Evolutionary conservation across 306 rosid species (phyloP), one percentile per base, ranked within the genome.

Genomic region (Lotus japonicus): DNA sequence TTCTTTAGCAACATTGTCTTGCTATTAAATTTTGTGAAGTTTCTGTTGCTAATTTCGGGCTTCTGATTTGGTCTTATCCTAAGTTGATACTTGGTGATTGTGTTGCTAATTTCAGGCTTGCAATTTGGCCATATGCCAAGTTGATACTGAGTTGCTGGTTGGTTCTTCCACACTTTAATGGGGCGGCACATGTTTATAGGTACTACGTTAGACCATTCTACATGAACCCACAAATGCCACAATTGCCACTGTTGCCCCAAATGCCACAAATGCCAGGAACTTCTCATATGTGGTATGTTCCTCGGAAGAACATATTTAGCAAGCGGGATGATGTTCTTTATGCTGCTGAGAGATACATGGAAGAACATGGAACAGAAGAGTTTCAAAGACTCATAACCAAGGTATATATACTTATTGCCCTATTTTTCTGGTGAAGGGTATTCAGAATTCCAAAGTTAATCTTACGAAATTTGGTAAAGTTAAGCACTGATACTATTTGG

Each of bases 141-240:
- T 80, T 94, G 76, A 84, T 87, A 16, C 52, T 82, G 14, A 86
- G 84, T 58, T 88, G 96, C 64, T 94, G 98, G 98, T 44, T 94
- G 84, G 98, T 94, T 56, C 85, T 94, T 58, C 96, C 97, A 70
- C 92, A 94, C 31, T 94, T 90, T 68, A 90, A 86, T 67, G 98
- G 97, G 5, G 97, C 98, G 21, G 95, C 98, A 7, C 70, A 88
- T 64, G 97, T 94, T 55, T 94, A 94, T 75, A 82, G 77, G 60
- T 81, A 76, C 68, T 90, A 85, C 66, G 79, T 88, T 68, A 82
- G 92, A 45, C 96, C 97, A 9, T 84, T 84, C 75, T 94, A 94
- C 53, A 83, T 80, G 95, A 86, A 94, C 77, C 96, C 98, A 41
- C 89, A 83, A 71, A 11, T 79, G 62, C 83, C 83, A 0, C 75